Base-by-base conservation (phyloP, 805 yeast genomes). In the Barnettozyma vustinii region DNA sequence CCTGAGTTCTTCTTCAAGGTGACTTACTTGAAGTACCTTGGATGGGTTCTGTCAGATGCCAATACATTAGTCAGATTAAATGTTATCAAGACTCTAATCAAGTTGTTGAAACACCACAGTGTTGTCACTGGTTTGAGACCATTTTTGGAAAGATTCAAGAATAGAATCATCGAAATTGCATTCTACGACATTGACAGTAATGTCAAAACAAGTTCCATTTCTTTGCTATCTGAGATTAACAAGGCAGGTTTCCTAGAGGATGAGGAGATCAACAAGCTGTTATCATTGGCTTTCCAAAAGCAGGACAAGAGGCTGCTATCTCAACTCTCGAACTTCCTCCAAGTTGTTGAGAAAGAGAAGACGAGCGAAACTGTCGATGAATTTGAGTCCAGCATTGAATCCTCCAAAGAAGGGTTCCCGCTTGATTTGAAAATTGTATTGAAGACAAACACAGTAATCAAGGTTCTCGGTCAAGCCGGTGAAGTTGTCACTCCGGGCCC, bases 1-100 rank as follows among this genome's bases (percentile, higher is more conserved):
- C 95, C 96, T 0, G 90, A 84, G 49, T 68, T 73, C 47, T 89
- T 86, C 58, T 76, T 85, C 54, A 85, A 80, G 52, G 81, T 84
- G 12, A 70, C 82, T 1, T 87, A 81, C 58, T 71, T 89, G 53
- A 76, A 90, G 53, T 87, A 86, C 63, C 75, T 86, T 59, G 96
- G 96, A 5, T 86, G 95, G 95, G 70, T 87, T 32, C 68, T 91
- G 39, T 81, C 91, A n/a, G 97, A 90, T 60, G 70, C 79, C 2
- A 74, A 77, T 15, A 64, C 76, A 10, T 53, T 61, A 3, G 95
- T 87, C 1, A 74, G 96, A 55, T 61, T 72, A 9, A 89, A 86
- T 56, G 90, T 81, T 2, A 60, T 85, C 23, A 78, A 73, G 55
- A 73, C 76, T 4, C 66, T 90, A 40, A 62, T 70, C 12, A 80